Evolutionary conservation across 352 stramenopile genomes (phyloP), one percentile per base, ranked within the genome.

Genomic region (Pythium utonaiense): DNA sequence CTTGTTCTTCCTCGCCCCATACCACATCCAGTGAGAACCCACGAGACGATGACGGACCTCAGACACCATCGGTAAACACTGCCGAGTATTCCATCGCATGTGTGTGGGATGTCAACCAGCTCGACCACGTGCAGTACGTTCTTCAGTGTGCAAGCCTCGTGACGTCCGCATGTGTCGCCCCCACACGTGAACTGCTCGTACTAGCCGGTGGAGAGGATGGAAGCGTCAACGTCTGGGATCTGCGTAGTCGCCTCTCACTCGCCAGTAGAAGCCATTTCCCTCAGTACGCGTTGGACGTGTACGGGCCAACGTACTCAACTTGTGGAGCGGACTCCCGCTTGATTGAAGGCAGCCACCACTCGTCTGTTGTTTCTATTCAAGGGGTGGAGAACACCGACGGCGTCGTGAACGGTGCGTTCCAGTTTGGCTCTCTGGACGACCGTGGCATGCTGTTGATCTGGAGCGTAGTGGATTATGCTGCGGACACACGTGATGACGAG

Each of bases 381-480:
- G 44, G 65, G 8, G 66, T 88, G 7, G 45, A 75, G 31, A 56
- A 30, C 38, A 53, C 51, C 51, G 41, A 19, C 22, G 33, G 17
- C 25, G 57, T 16, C 12, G 41, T 8, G 31, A 28, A 59, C 36
- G 69, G 70, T 31, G 71, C 69, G 3, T 89, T 91, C 53, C 82
- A 91, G 53, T 85, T 91, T 53, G 77, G 69, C 1, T 89, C 81
- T 3, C 80, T 91, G 59, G 81, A 91, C 27, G 77, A 91, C 47
- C 81, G 81, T 9, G 81, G 81, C 0, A 50, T 88, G 19, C 56
- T 91, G 10, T 73, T 91, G 21, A 72, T 91, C 30, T 91, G 81
- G 81, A 89, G 81, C 19, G 54, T 89, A n/a, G 74, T 91, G 30
- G 78, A 62, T 33, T 62, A 87, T 28, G 78, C 80, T 7, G n/a